Base-by-base conservation (phyloP, 2,329 filamentous ascomycete genomes). In the Fusarium sp. region DNA sequence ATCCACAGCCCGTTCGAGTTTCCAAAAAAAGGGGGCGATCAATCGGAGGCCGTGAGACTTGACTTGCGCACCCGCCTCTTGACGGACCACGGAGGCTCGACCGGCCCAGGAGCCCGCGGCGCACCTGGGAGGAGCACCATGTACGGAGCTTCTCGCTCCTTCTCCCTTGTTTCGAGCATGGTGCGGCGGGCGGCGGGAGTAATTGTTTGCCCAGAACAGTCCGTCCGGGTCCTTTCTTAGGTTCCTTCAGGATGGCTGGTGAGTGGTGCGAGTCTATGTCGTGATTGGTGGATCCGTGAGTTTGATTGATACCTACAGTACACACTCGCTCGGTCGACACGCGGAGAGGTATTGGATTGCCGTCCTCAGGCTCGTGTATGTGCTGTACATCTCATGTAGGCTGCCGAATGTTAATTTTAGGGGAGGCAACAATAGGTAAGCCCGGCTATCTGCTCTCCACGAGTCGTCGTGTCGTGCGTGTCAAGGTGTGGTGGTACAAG, bases 11-110 rank as follows among this genome's bases (percentile, higher is more conserved):
- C 63, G 62, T 77, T 67, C 65, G 63, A 75, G 64, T 65, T 75
- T 75, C 73, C 71, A 59, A 75, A 76, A 74, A 77, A 77, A 73
- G 67, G 75, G 75, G 75, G 43, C 66, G 54, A 67, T 64, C 73
- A 72, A 74, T 64, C 72, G 65, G 74, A 76, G 66, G 61, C 65
- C 48, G 71, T 64, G 60, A 71, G 68, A 65, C 60, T 43, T 48
- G 59, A 58, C 37, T 48, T 48, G 22, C 22, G 37, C 56, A 43
- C 33, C 57, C 68, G 64, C 20, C 58, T 69, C 31, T 64, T 58
- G 59, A 73, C 71, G 68, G 70, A 54, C 60, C 67, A 54, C 69
- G 57, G 66, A 69, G 61, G 58, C 50, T 31, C 22, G 58, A 22
- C 29, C 27, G 37, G 57, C 37, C 39, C 39, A 45, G 39, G 67